Evolutionary conservation across 257 asterid genomes (phyloP).

Genomic region (Solanum dulcamara): DNA sequence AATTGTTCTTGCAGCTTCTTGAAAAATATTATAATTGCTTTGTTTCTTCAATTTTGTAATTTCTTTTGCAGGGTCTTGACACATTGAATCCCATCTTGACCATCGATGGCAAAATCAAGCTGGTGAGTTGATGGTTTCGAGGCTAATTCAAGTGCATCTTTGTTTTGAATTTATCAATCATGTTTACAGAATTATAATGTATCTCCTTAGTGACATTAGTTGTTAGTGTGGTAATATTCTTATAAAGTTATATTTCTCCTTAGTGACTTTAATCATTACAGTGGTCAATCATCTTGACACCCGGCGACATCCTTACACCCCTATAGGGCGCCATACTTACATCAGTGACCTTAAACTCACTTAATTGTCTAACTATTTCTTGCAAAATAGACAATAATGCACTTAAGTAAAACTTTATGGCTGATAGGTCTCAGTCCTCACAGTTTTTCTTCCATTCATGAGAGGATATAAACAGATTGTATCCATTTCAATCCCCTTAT

Average conservation of each 20-base stretch:
- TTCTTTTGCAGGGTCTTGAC: conserved; percentile 55
- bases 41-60: not conserved
- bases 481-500: not conserved
- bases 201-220: not conserved
- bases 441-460: not conserved
- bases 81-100: conserved; percentile 65
- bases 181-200: not conserved
- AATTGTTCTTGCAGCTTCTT: not conserved
- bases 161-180: not conserved
- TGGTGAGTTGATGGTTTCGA: conserved; percentile 35
- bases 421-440: not conserved
- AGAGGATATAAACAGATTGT: not conserved
- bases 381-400: not conserved
- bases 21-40: not conserved
- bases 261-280: not conserved
- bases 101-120: conserved; percentile 67
- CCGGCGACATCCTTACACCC: not conserved
- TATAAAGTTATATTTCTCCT: not conserved
- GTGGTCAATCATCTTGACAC: not conserved
- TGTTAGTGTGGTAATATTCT: not conserved
- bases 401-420: not conserved
- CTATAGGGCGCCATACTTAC: not conserved
- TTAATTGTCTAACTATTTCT: not conserved
- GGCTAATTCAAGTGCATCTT: not conserved
- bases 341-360: not conserved